phyloP scores from a whole-genome alignment of 139 green algal genomes.

The Micractinium sp. region DNA sequence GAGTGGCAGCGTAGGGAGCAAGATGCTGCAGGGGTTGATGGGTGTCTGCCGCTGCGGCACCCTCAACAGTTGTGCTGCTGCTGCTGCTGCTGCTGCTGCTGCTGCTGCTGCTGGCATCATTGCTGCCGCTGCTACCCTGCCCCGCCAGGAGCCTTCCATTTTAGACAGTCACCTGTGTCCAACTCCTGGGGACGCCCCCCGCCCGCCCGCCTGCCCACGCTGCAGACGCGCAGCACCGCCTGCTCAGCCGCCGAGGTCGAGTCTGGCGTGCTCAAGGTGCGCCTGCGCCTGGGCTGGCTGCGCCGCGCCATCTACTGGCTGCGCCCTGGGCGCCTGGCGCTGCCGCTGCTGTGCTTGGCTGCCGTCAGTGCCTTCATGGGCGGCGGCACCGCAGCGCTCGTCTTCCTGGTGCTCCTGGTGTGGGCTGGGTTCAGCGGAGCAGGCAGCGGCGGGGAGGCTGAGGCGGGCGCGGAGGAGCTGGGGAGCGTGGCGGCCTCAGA shows the following conservation, averaged over 20 bases:
- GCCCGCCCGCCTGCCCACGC: background rate
- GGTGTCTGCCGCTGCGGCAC: no score
- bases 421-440: background rate
- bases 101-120: background rate
- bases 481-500: background rate
- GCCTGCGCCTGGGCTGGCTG: conserved; percentile 37
- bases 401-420: conserved; percentile 31
- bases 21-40: background rate
- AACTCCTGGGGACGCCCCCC: no score
- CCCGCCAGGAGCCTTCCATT: background rate
- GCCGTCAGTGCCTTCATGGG: conserved; percentile 17
- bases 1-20: background rate
- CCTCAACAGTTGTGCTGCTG: no score
- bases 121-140: background rate
- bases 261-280: conserved; percentile 31
- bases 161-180: no score
- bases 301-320: conserved; percentile 37
- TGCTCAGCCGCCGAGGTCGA: conserved; percentile 43
- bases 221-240: conserved; percentile 14
- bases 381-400: background rate
- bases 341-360: conserved; percentile 3
- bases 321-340: conserved; percentile 36
- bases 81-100: background rate
- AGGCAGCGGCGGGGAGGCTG: background rate
- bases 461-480: background rate